Evolutionary conservation across 2,329 filamentous ascomycete genomes (phyloP).

Genomic region (Neonectria neomacrospora): DNA sequence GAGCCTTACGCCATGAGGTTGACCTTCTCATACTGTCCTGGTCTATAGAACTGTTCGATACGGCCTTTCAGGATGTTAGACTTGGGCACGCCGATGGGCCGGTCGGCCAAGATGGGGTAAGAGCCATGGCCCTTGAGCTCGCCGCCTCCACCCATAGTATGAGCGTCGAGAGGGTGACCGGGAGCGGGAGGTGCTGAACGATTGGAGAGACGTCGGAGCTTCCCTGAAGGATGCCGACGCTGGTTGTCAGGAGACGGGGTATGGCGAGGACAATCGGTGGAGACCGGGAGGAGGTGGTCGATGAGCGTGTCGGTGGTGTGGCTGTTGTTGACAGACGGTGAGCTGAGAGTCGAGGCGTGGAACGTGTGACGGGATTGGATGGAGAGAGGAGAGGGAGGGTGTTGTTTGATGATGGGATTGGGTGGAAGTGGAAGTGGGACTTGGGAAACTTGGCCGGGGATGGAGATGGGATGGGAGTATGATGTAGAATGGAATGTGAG

Average conservation of each 20-base stretch:
- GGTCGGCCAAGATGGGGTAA: constrained; percentile 63
- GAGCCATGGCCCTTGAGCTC: constrained; percentile 55
- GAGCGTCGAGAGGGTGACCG: constrained; percentile 43
- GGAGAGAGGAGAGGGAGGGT: background rate
- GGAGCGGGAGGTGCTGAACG: constrained; percentile 52
- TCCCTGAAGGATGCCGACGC: constrained; percentile 34
- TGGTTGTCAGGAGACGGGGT: constrained; percentile 36
- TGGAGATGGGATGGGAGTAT: background rate
- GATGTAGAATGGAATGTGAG: background rate
- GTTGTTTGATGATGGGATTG: constrained; percentile 3
- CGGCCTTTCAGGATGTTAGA: constrained; percentile 86
- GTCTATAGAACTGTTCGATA: constrained; percentile 81
- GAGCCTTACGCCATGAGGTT: constrained; percentile 76
- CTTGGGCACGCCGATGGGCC: constrained; percentile 81
- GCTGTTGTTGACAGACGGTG: constrained; percentile 38
- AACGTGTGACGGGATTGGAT: constrained; percentile 19
- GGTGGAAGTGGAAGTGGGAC: background rate
- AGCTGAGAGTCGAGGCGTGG: constrained; percentile 22
- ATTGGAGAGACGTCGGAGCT: constrained; percentile 48
- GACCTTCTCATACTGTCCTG: constrained; percentile 80
- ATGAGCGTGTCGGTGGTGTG: constrained; percentile 36
- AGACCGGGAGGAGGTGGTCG: constrained; percentile 40
- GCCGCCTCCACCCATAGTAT: constrained; percentile 63
- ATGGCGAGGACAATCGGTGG: constrained; percentile 42
- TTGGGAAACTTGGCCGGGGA: background rate